Percentiles rank a stretch among this genome's conserved stretches.
Conservation (phyloP, 306 rosid species). For the Erythrophleum fordii region DNA sequence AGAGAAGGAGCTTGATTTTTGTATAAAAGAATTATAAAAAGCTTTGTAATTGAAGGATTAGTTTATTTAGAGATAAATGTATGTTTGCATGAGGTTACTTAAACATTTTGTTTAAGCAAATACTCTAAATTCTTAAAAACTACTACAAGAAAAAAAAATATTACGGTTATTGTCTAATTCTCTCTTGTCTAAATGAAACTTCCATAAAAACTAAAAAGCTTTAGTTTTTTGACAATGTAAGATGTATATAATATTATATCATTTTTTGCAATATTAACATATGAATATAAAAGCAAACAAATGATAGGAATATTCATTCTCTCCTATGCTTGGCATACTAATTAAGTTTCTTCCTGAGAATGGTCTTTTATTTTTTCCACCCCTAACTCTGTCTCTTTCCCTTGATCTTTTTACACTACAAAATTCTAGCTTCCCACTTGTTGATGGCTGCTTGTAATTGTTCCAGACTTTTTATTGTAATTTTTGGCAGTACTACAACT, state of each 20-base stretch:
- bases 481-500: constrained; percentile 72
- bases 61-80: neutral
- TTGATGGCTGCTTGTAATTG: constrained; percentile 83
- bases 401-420: neutral
- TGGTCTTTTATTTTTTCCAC: no score
- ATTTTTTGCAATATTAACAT: neutral
- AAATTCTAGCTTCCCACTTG: constrained; percentile 37
- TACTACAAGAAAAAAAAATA: neutral
- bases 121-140: neutral
- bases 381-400: neutral
- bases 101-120: neutral
- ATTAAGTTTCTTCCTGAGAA: neutral
- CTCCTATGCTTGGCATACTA: neutral
- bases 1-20: neutral
- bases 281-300: constrained; percentile 23
- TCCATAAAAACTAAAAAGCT: neutral
- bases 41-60: constrained; percentile 19
- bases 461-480: constrained; percentile 88
- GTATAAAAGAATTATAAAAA: neutral
- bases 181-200: neutral
- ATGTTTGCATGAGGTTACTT: neutral
- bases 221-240: neutral
- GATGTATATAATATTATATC: neutral
- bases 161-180: neutral
- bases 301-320: neutral